These are phyloP conservation scores for Fusarium lyarnte DNA, from an alignment of 2,329 filamentous ascomycete genomes.

Conservation along the genomic window DNA sequence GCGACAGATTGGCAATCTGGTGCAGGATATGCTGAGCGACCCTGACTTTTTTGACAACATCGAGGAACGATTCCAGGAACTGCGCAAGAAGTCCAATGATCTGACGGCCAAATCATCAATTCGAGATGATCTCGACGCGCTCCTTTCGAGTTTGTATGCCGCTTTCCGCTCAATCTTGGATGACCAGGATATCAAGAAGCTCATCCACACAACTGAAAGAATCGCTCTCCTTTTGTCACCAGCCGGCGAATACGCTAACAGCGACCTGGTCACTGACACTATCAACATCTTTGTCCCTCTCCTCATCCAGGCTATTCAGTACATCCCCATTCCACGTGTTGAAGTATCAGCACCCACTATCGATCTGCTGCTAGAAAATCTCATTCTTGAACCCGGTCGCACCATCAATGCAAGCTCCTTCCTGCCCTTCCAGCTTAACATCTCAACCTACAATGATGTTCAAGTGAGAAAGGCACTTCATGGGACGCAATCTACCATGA, in stretches of 20 bases:
- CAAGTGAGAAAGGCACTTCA: conserved; percentile 80
- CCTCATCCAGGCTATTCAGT: conserved; percentile 80
- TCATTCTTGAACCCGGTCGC: conserved; percentile 87
- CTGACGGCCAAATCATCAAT: conserved; percentile 74
- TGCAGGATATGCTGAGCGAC: conserved; percentile 85
- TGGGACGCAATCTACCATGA: conserved; percentile 70
- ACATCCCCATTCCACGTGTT: conserved; percentile 88
- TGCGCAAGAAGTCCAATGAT: conserved; percentile 67
- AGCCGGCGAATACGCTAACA: conserved; percentile 69
- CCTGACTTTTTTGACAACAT: conserved; percentile 85
- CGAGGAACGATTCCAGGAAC: conserved; percentile 62
- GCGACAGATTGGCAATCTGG: conserved; percentile 74
- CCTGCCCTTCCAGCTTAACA: conserved; percentile 81
- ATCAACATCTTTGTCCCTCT: conserved; percentile 84
- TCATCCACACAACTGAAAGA: conserved; percentile 73
- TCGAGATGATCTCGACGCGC: conserved; percentile 75
- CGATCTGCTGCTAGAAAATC: conserved; percentile 87
- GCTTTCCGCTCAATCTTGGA: conserved; percentile 75
- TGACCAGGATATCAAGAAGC: conserved; percentile 76
- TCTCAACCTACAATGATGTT: conserved; percentile 87
- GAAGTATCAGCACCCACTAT: conserved; percentile 85
- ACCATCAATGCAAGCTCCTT: conserved; percentile 90
- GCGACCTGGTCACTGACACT: conserved; percentile 77
- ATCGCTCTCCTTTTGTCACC: conserved; percentile 78
- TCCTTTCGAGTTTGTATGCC: conserved; percentile 74